Evolutionary conservation across 768 basidiomycete genomes (phyloP).

Genomic region (Psilocybe subaeruginosa): DNA sequence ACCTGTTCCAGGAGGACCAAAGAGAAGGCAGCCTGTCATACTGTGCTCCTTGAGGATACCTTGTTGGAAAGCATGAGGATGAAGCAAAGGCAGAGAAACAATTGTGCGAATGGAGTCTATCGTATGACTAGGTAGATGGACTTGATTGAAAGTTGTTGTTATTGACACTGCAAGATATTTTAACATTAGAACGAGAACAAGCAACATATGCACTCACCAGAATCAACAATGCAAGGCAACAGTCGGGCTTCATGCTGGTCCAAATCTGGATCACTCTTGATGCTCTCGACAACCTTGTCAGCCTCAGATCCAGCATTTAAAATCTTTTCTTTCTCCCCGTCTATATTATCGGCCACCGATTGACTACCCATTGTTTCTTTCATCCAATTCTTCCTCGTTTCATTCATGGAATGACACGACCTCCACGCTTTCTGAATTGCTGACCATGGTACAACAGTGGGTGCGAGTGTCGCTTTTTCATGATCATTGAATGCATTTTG

Average conservation of each 20-base stretch:
- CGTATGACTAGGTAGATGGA: conserved; percentile 86
- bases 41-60: conserved; percentile 91
- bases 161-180: conserved; percentile 53
- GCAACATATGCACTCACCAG: conserved; percentile 47
- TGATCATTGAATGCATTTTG: conserved; percentile 18
- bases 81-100: conserved; percentile 85
- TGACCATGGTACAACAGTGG: conserved; percentile 68
- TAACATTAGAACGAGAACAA: conserved; percentile 10
- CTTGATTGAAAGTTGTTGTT: conserved; percentile 84
- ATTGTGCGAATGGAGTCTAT: conserved; percentile 92
- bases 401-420: conserved; percentile 49
- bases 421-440: conserved; percentile 70
- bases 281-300: conserved; percentile 76
- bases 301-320: conserved; percentile 39
- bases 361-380: conserved; percentile 43
- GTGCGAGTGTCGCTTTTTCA: conserved; percentile 49
- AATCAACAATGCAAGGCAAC: conserved; percentile 84
- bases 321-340: conserved; percentile 39
- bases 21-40: conserved; percentile 89
- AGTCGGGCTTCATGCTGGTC: conserved; percentile 83
- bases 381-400: conserved; percentile 63
- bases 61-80: conserved; percentile 84
- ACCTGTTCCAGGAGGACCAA: conserved; percentile 90
- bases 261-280: conserved; percentile 77
- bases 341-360: conserved; percentile 24